Conservation (phyloP, 2,329 filamentous ascomycete genomes). For the Chlorencoelia australis region DNA sequence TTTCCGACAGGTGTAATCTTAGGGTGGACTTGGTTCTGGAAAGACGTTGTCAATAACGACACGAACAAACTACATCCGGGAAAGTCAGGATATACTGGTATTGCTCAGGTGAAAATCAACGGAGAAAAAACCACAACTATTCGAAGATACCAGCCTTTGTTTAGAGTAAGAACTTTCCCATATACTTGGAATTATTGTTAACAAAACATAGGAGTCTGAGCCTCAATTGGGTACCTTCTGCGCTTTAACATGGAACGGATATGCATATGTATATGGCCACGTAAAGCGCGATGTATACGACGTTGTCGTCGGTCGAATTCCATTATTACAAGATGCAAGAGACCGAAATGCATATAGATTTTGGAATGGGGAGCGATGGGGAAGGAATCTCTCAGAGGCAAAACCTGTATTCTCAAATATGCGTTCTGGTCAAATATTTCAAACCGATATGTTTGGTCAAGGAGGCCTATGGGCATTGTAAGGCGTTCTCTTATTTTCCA, state of each 20-base stretch:
- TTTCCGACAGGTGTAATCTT: too few species aligned
- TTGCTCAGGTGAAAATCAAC: not conserved
- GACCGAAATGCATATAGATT: conserved; percentile 8
- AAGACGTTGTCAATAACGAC: too few species aligned
- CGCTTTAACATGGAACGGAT: conserved; percentile 3
- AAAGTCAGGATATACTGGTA: not conserved
- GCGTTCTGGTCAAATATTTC: conserved; percentile 16
- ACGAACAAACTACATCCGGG: not conserved
- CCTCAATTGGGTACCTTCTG: conserved; percentile 13
- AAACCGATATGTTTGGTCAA: conserved; percentile 15
- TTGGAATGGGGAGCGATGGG: conserved; percentile 8
- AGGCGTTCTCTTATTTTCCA: too few species aligned
- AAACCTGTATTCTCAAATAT: conserved; percentile 9
- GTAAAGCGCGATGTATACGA: conserved; percentile 8
- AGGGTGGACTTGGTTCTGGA: too few species aligned
- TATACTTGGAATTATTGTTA: not conserved
- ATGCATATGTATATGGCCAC: conserved; percentile 16
- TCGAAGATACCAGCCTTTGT: not conserved
- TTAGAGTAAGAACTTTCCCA: not conserved
- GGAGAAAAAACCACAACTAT: not conserved
- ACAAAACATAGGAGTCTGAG: conserved; percentile 6
- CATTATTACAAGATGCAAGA: not conserved
- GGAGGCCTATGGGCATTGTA: too few species aligned
- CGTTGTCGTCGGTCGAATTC: conserved; percentile 11
- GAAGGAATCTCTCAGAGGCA: conserved; percentile 1